These are phyloP conservation scores for Ambrosiella xylebori DNA, from an alignment of 2,329 filamentous ascomycete species.

Conservation along the genomic window DNA sequence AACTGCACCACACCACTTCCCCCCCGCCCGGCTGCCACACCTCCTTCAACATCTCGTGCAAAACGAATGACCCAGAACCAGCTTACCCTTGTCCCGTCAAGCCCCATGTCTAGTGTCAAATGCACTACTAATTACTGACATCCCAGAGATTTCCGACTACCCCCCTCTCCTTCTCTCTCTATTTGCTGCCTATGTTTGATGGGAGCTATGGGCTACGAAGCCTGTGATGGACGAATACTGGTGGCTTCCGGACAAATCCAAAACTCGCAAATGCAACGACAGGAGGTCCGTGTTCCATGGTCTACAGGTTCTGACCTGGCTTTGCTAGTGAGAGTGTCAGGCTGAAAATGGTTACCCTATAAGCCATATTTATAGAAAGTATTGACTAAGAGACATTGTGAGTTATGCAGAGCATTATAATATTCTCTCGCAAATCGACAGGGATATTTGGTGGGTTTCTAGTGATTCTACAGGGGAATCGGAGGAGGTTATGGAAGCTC, in stretches of 20 bases:
- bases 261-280: neutral
- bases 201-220: neutral
- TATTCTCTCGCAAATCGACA: too few relatives aligned
- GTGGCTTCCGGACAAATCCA: neutral
- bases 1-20: neutral
- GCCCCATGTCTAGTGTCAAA: neutral
- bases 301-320: neutral
- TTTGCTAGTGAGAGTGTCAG: neutral
- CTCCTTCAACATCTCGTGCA: neutral
- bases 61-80: neutral
- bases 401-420: too few relatives aligned
- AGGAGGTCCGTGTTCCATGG: neutral
- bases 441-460: too few relatives aligned
- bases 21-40: neutral
- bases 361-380: too few relatives aligned
- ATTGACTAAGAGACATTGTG: too few relatives aligned
- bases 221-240: neutral
- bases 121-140: neutral
- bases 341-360: neutral
- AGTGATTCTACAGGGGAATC: too few relatives aligned
- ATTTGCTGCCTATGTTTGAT: neutral
- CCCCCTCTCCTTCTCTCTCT: neutral
- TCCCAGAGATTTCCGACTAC: neutral
- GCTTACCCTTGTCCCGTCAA: neutral
- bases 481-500: too few relatives aligned